Evolutionary conservation across 2,329 filamentous ascomycete genomes (phyloP).

Genomic region (Trichophyton simii): DNA sequence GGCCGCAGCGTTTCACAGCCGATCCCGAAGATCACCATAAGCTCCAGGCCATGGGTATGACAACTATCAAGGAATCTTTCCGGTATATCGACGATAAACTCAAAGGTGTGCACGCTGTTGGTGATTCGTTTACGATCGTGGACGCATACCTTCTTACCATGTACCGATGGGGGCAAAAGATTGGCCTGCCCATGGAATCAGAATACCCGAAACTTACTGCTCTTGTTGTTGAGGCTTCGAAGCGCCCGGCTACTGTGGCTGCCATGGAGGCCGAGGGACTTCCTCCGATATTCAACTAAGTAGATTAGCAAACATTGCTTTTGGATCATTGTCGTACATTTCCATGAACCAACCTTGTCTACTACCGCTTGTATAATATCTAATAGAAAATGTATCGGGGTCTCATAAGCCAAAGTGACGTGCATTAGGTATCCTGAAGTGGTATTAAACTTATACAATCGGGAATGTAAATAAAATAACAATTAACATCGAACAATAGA

Average conservation of each 20-base stretch:
- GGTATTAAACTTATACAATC: background rate
- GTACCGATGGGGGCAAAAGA: slow-evolving; percentile 3
- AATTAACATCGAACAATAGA: slow-evolving; percentile 8
- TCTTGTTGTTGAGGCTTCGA: background rate
- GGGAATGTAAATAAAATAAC: background rate
- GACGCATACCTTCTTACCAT: slow-evolving; percentile 9
- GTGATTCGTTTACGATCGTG: slow-evolving; percentile 18
- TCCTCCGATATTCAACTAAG: background rate
- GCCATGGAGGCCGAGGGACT: background rate
- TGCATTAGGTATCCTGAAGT: background rate
- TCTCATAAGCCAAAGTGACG: background rate
- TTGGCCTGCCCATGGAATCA: background rate
- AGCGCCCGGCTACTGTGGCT: background rate
- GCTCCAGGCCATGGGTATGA: slow-evolving; percentile 15
- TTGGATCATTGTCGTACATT: no score
- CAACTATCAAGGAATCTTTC: slow-evolving; percentile 18
- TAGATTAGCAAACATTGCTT: background rate
- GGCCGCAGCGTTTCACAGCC: slow-evolving; percentile 18
- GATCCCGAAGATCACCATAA: slow-evolving; percentile 13
- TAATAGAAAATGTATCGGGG: background rate
- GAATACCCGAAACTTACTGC: slow-evolving; percentile 1
- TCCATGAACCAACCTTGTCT: background rate
- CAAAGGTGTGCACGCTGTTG: slow-evolving; percentile 15
- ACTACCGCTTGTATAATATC: background rate
- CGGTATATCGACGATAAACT: slow-evolving; percentile 19